Evolutionary conservation across 2,329 filamentous ascomycete species (phyloP).

Genomic region (Penicillium glabrum): DNA sequence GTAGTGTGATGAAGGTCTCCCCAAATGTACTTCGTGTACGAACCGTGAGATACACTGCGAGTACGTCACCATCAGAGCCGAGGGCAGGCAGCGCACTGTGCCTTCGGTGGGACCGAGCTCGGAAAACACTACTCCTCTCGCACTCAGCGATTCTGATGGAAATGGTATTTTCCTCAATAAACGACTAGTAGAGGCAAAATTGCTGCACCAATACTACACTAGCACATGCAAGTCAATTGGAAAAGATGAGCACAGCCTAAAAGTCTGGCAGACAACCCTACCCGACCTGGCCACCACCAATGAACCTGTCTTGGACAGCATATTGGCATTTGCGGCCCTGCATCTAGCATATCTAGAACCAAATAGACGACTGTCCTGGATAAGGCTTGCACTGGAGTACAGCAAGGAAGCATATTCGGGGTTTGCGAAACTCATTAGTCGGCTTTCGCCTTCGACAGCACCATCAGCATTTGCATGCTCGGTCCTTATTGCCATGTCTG

Average conservation of each 20-base stretch:
- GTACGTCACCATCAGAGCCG: neutral
- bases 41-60: neutral
- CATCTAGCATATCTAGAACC: neutral
- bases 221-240: neutral
- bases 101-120: neutral
- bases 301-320: neutral
- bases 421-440: neutral
- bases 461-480: neutral
- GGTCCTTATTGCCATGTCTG: neutral
- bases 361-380: neutral
- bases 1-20: neutral
- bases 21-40: neutral
- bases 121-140: neutral
- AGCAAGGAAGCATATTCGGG: neutral
- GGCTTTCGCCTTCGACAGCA: neutral
- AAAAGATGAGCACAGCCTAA: neutral
- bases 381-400: neutral
- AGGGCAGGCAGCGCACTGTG: neutral
- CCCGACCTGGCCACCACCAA: neutral
- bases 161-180: neutral
- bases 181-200: neutral
- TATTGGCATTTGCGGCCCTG: neutral
- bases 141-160: neutral
- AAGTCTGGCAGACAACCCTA: neutral
- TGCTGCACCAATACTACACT: neutral